Evolutionary conservation across 768 basidiomycete genomes (phyloP).

Genomic region (Dentipellis sp.): DNA sequence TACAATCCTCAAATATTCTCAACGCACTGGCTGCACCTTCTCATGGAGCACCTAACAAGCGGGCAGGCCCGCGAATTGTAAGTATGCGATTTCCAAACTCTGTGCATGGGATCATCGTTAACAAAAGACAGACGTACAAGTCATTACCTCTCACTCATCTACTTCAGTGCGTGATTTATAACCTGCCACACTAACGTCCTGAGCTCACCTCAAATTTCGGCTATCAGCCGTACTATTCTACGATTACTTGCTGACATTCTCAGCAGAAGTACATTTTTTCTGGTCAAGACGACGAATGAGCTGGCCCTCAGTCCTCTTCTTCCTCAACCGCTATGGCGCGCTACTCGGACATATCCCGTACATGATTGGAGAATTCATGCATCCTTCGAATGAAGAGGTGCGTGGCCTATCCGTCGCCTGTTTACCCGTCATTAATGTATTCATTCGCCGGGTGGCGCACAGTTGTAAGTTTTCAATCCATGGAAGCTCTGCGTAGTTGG

Average conservation of each 20-base stretch:
- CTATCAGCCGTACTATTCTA: neutral
- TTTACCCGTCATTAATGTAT: neutral
- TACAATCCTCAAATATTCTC: too few species aligned
- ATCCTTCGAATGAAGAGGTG: neutral
- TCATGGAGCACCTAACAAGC: too few species aligned
- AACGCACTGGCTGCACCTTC: too few species aligned
- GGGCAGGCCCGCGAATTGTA: too few species aligned
- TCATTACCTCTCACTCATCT: neutral
- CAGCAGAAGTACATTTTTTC: neutral
- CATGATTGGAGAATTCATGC: neutral
- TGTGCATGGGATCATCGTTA: too few species aligned
- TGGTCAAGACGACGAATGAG: neutral
- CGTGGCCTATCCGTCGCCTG: neutral
- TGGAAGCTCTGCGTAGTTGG: too few species aligned
- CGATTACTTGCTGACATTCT: neutral
- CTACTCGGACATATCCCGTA: neutral
- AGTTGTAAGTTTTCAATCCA: too few species aligned
- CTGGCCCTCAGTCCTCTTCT: neutral
- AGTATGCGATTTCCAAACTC: too few species aligned
- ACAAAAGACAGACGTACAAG: neutral
- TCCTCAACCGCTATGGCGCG: neutral
- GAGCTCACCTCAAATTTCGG: too few species aligned
- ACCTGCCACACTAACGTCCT: neutral
- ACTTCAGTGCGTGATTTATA: neutral
- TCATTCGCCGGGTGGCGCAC: too few species aligned